Evolutionary conservation across 345 rosid species (phyloP).

Genomic region (Melaleuca alternifolia): DNA sequence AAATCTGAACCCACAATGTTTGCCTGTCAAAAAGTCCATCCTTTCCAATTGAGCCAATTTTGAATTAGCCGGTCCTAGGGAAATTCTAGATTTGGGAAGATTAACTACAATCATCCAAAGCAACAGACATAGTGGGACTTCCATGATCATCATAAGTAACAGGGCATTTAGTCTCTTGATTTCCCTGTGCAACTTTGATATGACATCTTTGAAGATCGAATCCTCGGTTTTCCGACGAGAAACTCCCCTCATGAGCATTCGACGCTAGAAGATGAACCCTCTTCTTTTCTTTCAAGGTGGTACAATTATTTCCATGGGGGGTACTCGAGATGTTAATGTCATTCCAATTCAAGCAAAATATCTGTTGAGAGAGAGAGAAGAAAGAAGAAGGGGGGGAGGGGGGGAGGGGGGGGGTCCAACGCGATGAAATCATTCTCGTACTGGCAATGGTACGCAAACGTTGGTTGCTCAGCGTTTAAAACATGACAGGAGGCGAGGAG

Average conservation of each 20-base stretch:
- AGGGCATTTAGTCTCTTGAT: too few species aligned
- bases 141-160: background rate
- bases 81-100: background rate
- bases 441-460: background rate
- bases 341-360: background rate
- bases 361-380: background rate
- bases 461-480: background rate
- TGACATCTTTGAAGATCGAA: too few species aligned
- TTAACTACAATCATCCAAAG: background rate
- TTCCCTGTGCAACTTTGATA: too few species aligned
- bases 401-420: background rate
- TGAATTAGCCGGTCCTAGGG: background rate
- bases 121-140: background rate
- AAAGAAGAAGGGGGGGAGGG: background rate
- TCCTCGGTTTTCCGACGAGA: too few species aligned
- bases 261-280: background rate
- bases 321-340: background rate
- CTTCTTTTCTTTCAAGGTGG: background rate
- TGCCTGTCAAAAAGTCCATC: background rate
- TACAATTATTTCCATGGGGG: background rate
- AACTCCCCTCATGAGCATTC: too few species aligned
- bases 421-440: background rate
- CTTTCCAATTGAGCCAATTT: background rate
- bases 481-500: background rate
- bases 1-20: background rate